Evolutionary conservation across 495 filamentous ascomycete genomes (phyloP).

Genomic region (Hyaloscypha bicolor): DNA sequence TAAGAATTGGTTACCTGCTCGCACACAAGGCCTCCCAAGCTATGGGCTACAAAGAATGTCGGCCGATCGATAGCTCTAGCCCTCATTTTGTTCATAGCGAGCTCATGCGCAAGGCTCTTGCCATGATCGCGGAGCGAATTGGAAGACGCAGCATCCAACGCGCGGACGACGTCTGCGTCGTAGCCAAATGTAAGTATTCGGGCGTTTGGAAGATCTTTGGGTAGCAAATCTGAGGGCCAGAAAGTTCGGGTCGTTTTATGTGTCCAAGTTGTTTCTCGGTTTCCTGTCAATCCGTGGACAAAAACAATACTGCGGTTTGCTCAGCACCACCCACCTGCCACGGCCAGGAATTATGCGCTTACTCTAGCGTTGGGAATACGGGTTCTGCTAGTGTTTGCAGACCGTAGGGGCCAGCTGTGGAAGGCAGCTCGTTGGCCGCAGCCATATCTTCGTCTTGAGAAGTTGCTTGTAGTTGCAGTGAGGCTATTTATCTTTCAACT

Average conservation of each 20-base stretch:
- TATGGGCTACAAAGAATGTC: constrained; percentile 4
- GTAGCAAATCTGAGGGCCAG: constrained; percentile 29
- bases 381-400: too few species aligned
- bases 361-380: too few species aligned
- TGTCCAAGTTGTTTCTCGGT: constrained; percentile 33
- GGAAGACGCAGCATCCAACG: constrained; percentile 27
- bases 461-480: too few species aligned
- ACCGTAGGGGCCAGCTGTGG: too few species aligned
- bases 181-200: constrained; percentile 38
- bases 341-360: too few species aligned
- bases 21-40: constrained; percentile 3
- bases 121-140: constrained; percentile 34
- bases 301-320: constrained; percentile 32
- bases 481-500: too few species aligned
- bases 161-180: constrained; percentile 33
- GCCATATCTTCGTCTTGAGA: too few species aligned
- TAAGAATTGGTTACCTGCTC: background rate
- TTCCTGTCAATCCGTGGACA: constrained; percentile 39
- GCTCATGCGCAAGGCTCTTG: constrained; percentile 17
- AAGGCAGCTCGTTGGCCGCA: too few species aligned
- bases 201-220: constrained; percentile 28
- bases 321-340: too few species aligned
- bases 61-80: constrained; percentile 2
- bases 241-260: background rate
- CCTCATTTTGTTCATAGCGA: too few species aligned